A percentile compares a stretch with the other conserved stretches of the same genome.
These are phyloP conservation scores for Beauveria australis DNA, from an alignment of 2,329 filamentous ascomycete species.

Conservation along the genomic window DNA sequence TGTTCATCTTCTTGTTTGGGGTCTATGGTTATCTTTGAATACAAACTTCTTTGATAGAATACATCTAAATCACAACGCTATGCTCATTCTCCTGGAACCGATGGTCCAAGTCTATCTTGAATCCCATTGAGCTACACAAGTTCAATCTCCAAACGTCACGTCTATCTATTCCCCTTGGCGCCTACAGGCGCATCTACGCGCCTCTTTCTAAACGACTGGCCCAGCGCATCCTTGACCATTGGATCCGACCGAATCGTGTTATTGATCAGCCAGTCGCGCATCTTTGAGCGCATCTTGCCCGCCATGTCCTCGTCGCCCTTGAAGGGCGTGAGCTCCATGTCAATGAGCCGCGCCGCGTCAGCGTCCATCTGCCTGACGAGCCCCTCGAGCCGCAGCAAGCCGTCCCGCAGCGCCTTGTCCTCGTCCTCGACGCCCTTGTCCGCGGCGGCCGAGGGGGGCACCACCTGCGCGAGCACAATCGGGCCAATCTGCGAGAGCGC, in stretches of 20 bases:
- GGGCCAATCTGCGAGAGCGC: constrained; percentile 76
- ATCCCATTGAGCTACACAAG: not conserved
- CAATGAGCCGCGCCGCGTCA: constrained; percentile 64
- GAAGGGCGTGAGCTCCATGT: constrained; percentile 75
- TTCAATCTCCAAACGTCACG: not conserved
- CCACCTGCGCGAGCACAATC: constrained; percentile 37
- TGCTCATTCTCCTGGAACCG: not conserved
- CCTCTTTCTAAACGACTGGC: constrained; percentile 54
- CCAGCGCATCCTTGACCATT: constrained; percentile 74
- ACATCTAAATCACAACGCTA: not conserved
- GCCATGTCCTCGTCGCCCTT: constrained; percentile 60
- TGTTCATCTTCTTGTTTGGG: not conserved
- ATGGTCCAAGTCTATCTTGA: not conserved
- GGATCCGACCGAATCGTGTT: constrained; percentile 74
- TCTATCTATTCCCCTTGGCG: constrained; percentile 42
- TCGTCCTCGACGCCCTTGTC: constrained; percentile 21
- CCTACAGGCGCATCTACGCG: constrained; percentile 55
- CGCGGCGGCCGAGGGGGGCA: constrained; percentile 16
- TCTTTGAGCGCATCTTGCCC: constrained; percentile 51
- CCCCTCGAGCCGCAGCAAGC: constrained; percentile 58
- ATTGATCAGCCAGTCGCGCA: constrained; percentile 82
- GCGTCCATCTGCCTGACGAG: constrained; percentile 51
- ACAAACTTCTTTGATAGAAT: not conserved
- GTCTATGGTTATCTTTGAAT: not conserved
- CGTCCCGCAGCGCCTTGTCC: constrained; percentile 47